Conservation (phyloP, 305 asterid species). For the Ruellia speciosa region DNA sequence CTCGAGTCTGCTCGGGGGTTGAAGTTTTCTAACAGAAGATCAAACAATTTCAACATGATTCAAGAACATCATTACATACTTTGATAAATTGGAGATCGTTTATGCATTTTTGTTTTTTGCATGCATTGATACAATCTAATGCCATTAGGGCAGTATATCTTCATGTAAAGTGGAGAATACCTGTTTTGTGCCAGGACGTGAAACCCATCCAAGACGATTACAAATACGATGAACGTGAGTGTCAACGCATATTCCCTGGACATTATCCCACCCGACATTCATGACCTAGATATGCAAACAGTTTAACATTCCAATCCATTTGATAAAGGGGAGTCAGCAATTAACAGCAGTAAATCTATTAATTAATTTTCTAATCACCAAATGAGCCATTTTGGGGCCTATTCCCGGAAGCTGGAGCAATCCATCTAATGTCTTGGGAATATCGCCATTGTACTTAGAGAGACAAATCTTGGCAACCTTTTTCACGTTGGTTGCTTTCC, state of each 20-base stretch:
- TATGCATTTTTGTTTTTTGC: neutral
- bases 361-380: conserved; percentile 33
- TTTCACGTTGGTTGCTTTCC: conserved; percentile 90
- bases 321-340: conserved; percentile 5
- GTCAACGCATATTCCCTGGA: conserved; percentile 97
- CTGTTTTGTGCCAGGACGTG: conserved; percentile 75
- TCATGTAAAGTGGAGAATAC: conserved; percentile 21
- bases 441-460: conserved; percentile 64
- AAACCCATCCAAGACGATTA: conserved; percentile 95
- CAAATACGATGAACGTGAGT: conserved; percentile 96
- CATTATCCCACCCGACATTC: conserved; percentile 93
- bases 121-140: too few relatives aligned
- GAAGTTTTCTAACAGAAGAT: conserved; percentile 45
- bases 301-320: neutral
- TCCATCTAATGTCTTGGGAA: conserved; percentile 74
- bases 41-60: conserved; percentile 10
- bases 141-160: neutral
- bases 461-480: conserved; percentile 78
- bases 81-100: neutral
- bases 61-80: conserved; percentile 4
- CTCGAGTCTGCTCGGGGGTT: conserved; percentile 82
- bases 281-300: conserved; percentile 47
- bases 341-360: neutral
- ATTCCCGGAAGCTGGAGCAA: conserved; percentile 91
- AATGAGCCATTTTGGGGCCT: conserved; percentile 99